Conservation (phyloP, 352 stramenopile genomes). For the Phytophthora tubulina region DNA sequence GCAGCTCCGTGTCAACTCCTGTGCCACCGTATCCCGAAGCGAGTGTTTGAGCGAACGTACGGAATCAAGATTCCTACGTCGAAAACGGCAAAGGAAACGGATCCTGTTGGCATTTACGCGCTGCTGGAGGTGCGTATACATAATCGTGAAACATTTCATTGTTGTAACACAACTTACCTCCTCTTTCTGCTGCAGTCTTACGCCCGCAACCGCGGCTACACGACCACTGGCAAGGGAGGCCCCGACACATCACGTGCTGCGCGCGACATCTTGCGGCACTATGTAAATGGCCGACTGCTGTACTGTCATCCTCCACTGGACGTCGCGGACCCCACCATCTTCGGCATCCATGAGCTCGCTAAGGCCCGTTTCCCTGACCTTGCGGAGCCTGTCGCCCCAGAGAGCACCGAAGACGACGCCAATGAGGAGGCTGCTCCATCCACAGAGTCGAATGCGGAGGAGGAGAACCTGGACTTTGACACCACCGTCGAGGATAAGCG, state of each 20-base stretch:
- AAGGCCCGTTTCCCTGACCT: conserved; percentile 69
- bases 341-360: conserved; percentile 81
- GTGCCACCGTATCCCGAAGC: conserved; percentile 94
- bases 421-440: conserved; percentile 10
- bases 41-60: conserved; percentile 97
- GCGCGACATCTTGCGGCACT: conserved; percentile 97
- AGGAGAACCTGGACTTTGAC: conserved; percentile 75
- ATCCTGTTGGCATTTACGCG: conserved; percentile 82
- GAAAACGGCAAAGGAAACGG: conserved; percentile 76
- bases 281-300: conserved; percentile 97
- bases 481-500: conserved; percentile 75
- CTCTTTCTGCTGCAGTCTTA: conserved; percentile 61
- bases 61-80: conserved; percentile 92
- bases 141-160: not conserved
- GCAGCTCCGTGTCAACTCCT: conserved; percentile 94
- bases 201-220: conserved; percentile 90
- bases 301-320: conserved; percentile 96
- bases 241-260: conserved; percentile 95
- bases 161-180: conserved; percentile 5
- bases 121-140: conserved; percentile 66
- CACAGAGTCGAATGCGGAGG: conserved; percentile 36
- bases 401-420: conserved; percentile 28
- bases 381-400: conserved; percentile 21
- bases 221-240: conserved; percentile 94
- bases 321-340: conserved; percentile 60